Evolutionary conservation across 768 basidiomycete species (phyloP), one percentile per base, ranked within the genome.

Genomic region (Holtermannia corniformis): DNA sequence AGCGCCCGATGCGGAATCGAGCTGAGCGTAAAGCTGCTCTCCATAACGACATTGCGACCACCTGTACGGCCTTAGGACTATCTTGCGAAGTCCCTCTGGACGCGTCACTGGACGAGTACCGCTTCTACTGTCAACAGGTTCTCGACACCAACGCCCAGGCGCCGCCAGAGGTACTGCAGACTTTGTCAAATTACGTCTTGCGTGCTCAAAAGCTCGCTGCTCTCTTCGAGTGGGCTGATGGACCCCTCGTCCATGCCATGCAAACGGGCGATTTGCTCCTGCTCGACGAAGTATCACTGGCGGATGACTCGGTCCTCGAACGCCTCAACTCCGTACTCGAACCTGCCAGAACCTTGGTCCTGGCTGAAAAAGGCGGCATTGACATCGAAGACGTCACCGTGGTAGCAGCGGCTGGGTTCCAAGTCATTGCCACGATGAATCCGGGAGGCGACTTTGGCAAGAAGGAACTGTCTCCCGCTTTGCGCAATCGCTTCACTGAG

Each of bases 401-500:
- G 41, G 75, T 73, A 19, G 92, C 90, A 5, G 68, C 75, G 5
- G 74, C 78, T 3, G 74, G 73, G 1, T 99, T 99, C 78, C 85
- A 91, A 68, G 81, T 99, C 32, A 77, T 96, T 0, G 90, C 95
- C 2, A 97, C 95, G 2, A 99, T 99, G 95, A 99, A 99, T 69
- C 95, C 95, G 0, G 95, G 95, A 19, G 95, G 95, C 13, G 95
- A 99, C 65, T 97, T 92, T 63, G 95, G 95, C 21, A 99, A 99
- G 77, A 99, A 97, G 69, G 95, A 99, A 67, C 76, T 99, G 1
- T 97, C 95, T 1, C 93, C 92, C 26, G 95, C 95, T 0, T 76
- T 99, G 37, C 82, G 95, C 19, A 99, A 97, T 73, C 82, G 95
- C 3, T 99, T 99, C 74, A 99, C 95, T 3, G 95, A 99, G 71